A percentile compares a stretch with the other conserved stretches of the same genome.
These are phyloP conservation scores for Suillus clintonianus DNA, from an alignment of 768 basidiomycete genomes.

Conservation along the genomic window DNA sequence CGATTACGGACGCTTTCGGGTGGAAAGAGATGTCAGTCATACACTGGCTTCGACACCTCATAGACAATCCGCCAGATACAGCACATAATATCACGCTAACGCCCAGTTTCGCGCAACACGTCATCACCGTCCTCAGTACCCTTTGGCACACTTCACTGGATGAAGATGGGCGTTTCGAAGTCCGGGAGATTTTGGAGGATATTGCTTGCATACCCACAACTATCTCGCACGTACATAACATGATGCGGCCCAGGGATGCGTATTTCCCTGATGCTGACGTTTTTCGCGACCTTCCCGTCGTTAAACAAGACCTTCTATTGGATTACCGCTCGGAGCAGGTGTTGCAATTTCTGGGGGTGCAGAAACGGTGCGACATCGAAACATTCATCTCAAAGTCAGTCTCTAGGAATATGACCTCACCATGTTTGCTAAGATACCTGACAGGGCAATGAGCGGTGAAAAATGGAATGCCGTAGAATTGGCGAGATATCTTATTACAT, in stretches of 20 bases:
- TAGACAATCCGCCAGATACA: slow-evolving; percentile 40
- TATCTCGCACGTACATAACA: neutral
- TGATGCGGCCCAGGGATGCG: slow-evolving; percentile 55
- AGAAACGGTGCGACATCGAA: neutral
- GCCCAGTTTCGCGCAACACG: slow-evolving; percentile 75
- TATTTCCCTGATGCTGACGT: slow-evolving; percentile 86
- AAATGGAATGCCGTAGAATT: neutral
- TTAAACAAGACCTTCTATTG: slow-evolving; percentile 30
- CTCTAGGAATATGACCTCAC: neutral
- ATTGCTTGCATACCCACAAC: slow-evolving; percentile 73
- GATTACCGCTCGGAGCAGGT: neutral
- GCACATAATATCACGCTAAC: slow-evolving; percentile 63
- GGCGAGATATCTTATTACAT: neutral
- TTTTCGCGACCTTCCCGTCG: slow-evolving; percentile 81
- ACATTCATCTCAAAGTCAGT: neutral
- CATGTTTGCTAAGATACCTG: neutral
- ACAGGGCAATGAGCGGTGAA: neutral
- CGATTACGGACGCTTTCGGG: slow-evolving; percentile 55
- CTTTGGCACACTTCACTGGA: neutral
- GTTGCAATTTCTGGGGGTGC: neutral
- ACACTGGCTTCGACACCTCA: slow-evolving; percentile 72
- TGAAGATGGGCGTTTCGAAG: neutral
- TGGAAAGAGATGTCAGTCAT: slow-evolving; percentile 38
- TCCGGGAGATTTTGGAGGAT: slow-evolving; percentile 38
- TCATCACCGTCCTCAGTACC: slow-evolving; percentile 42